Evolutionary conservation across 23 red algal genomes (phyloP), one percentile per base, ranked within the genome.

Genomic region (Gracilaria gracilis): DNA sequence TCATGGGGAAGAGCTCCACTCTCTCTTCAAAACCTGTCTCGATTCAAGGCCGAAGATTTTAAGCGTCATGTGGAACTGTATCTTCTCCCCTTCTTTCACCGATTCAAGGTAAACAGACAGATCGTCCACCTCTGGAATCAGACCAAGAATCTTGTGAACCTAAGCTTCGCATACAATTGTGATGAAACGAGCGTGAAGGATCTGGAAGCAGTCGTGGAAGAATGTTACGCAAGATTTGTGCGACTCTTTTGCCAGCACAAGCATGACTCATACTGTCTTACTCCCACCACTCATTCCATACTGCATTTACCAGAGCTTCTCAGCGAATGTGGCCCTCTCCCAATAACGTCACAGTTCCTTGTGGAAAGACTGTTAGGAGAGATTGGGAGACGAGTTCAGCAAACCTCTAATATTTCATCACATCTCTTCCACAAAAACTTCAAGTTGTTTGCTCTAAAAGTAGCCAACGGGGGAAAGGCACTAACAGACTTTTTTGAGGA

Each of bases 221-320:
- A 79, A 50, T 50, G 16, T 4, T 57, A 79, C 31, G 74, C 74
- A 31, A 50, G 42, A 32, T 16, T 79, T 51, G 21, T 57, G 8
- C 24, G 25, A 13, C n/a, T 79, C 5, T 79, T 79, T 57, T 47
- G 16, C 37, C 8, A 1, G 39, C 3, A 79, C 5, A n/a, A 47
- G 6, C 2, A 47, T 6, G 16, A 47, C 1, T 1, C 37, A 53
- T 79, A 54, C 51, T 79, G 74, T 57, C 28, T 47, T 4, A 79
- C 74, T 12, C 74, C 74, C 4, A 54, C 74, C 3, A 79, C 74
- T 9, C 42, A 79, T 50, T 21, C 74, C 37, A 79, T 79, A 9
- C 39, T 79, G 23, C 74, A 79, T 51, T 50, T 79, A 4, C 74
- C 74, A 44, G 74, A 79, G 74, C 42, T 79, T 4, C 74, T 79